Conservation (phyloP, 495 filamentous ascomycete genomes). For the Tuber aestivum region DNA sequence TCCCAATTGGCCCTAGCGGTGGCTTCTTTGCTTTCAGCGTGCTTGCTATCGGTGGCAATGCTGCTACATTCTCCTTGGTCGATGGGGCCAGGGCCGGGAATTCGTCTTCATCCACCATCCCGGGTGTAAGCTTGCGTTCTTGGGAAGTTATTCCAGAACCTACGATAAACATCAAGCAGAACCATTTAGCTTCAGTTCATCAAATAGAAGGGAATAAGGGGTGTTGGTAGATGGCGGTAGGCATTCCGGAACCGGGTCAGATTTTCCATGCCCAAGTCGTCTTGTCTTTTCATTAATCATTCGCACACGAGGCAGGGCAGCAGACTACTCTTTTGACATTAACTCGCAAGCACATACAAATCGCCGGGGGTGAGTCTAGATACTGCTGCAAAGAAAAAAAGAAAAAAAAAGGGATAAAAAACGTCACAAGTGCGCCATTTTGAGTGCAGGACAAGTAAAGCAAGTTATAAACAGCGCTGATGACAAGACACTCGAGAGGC, state of each 20-base stretch:
- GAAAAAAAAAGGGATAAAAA: background rate
- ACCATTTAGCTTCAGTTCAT: conserved; percentile 5
- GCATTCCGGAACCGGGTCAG: background rate
- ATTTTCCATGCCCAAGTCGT: background rate
- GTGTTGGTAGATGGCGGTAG: background rate
- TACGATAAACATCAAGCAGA: background rate
- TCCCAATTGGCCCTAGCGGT: conserved; percentile 34
- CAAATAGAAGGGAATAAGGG: background rate
- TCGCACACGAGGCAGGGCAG: conserved; percentile 4
- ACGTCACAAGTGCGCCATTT: background rate
- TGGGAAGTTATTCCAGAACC: background rate
- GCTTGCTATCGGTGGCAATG: conserved; percentile 16
- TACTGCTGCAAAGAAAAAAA: background rate
- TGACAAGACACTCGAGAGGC: background rate
- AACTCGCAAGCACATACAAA: conserved; percentile 3
- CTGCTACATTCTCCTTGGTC: conserved; percentile 8
- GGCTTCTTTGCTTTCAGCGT: conserved; percentile 14
- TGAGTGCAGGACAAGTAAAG: background rate
- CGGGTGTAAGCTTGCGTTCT: conserved; percentile 32
- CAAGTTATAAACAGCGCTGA: background rate
- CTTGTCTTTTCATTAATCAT: conserved; percentile 5
- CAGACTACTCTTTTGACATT: conserved; percentile 4
- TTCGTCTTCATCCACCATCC: conserved; percentile 51
- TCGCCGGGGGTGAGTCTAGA: conserved; percentile 2
- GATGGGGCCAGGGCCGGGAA: conserved; percentile 52